Base-by-base conservation (phyloP, 2,329 filamentous ascomycete species). In the Neurospora sp. region DNA sequence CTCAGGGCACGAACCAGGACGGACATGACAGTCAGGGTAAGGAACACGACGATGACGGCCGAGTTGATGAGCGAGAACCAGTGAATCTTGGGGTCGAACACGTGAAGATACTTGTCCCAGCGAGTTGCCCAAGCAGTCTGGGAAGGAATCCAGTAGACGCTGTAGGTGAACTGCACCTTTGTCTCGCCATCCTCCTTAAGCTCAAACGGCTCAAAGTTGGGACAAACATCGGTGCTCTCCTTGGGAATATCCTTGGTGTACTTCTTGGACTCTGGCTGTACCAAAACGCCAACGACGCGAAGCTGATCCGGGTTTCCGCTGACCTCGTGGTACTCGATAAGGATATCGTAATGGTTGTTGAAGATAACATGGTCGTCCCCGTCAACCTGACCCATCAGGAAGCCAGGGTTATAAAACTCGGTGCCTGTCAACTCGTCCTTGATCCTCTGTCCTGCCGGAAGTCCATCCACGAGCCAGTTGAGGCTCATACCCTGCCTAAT, bases 21-120 rank as follows among this genome's bases (percentile, higher is more conserved):
- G n/a, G 94, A 97, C 80, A 91, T 91, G 73, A 99, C 96, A 76
- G 96, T 97, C 66, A 93, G 88, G 41, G 95, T 90, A 52, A 98
- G 85, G 81, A 98, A 96, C 67, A 97, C 86, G 67, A 99, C 94
- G 72, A 99, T 97, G 65, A 98, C 89, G 67, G 96, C 92, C 41
- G 94, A 97, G 81, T 97, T 97, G 81, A 98, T 92, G 67, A 99
- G 88, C 71, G 94, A 97, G 83, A 98, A 97, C 96, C 96, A 99
- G 80, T 99, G 96, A 76, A 99, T 98, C 84, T 96, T 96, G 68
- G 96, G 94, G 79, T 98, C 94, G 78, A 94, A 96, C 38, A 99
- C 95, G 77, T 98, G 95, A 41, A 99, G 86, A 79, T 98, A 98
- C 81, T 97, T 98, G 84, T 99, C 96, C 96, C 96, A 99, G 73